Evolutionary conservation across 495 filamentous ascomycete species (phyloP).

Genomic region (Cryomyces minteri): DNA sequence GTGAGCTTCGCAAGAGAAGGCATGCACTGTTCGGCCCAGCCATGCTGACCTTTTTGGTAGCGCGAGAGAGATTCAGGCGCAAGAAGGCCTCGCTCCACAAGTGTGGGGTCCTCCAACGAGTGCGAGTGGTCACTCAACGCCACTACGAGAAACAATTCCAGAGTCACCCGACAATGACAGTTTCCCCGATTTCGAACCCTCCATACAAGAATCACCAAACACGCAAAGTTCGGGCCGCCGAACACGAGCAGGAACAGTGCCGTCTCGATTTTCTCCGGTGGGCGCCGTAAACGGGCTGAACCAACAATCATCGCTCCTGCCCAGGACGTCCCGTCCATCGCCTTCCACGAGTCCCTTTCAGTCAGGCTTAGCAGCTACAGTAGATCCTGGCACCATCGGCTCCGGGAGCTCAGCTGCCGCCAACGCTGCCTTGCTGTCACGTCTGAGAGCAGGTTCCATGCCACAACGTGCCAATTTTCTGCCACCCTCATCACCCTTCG

Average conservation of each 20-base stretch:
- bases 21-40: too few species aligned
- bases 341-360: conserved; percentile 86
- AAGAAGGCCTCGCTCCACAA: conserved; percentile 75
- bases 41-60: conserved; percentile 24
- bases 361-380: conserved; percentile 32
- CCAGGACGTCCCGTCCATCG: conserved; percentile 73
- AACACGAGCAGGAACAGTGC: conserved; percentile 87
- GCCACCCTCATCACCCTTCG: conserved; percentile 53
- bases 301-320: conserved; percentile 43
- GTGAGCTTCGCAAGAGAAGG: conserved; percentile 31
- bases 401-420: conserved; percentile 23
- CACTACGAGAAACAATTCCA: conserved; percentile 89
- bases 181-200: conserved; percentile 74
- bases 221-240: conserved; percentile 40
- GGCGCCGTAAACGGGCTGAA: conserved; percentile 34
- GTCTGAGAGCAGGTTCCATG: conserved; percentile 87
- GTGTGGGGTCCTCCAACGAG: conserved; percentile 93
- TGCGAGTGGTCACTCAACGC: conserved; percentile 88
- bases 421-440: conserved; percentile 59
- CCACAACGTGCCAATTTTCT: conserved; percentile 64
- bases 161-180: conserved; percentile 91
- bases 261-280: conserved; percentile 74
- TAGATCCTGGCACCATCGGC: too few species aligned
- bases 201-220: conserved; percentile 20
- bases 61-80: conserved; percentile 89